A percentile compares a stretch with the other conserved stretches of the same genome.
Conservation (phyloP, 2,329 filamentous ascomycete species). For the Botryotinia globosa region DNA sequence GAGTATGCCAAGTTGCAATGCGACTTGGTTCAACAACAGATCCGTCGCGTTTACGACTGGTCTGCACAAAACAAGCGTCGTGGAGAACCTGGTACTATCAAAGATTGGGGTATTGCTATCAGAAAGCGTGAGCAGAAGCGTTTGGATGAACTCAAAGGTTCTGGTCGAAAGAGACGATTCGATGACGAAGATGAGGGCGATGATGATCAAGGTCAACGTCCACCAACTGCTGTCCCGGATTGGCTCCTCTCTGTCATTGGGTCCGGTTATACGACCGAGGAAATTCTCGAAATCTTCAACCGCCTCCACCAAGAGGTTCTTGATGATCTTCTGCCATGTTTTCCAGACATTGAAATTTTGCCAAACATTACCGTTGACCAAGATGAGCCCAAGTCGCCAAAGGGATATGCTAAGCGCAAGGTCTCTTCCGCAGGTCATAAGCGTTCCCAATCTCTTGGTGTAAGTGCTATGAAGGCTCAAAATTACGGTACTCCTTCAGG, state of each 20-base stretch:
- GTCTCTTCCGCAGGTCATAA: constrained; percentile 29
- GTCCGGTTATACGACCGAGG: constrained; percentile 38
- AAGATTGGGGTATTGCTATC: constrained; percentile 59
- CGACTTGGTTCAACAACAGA: constrained; percentile 60
- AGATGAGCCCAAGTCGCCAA: constrained; percentile 35
- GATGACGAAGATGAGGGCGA: constrained; percentile 31
- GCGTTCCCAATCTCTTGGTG: constrained; percentile 37
- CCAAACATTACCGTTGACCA: constrained; percentile 39
- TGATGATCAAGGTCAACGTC: constrained; percentile 29
- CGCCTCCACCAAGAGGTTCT: constrained; percentile 40
- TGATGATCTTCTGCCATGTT: constrained; percentile 38
- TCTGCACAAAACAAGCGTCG: constrained; percentile 48
- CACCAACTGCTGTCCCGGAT: constrained; percentile 37
- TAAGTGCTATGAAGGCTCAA: constrained; percentile 8
- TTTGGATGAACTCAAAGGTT: constrained; percentile 43
- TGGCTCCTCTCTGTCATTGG: constrained; percentile 38
- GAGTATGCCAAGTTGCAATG: constrained; percentile 63
- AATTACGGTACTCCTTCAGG: constrained; percentile 18
- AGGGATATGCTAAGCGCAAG: constrained; percentile 33
- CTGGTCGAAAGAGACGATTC: constrained; percentile 34
- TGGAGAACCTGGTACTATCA: constrained; percentile 46
- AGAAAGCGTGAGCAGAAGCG: constrained; percentile 64
- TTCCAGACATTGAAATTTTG: constrained; percentile 43
- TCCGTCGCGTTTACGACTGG: constrained; percentile 63
- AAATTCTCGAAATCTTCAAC: constrained; percentile 41